Conservation (phyloP, 768 basidiomycete species). For the Mycena vulgaris region DNA sequence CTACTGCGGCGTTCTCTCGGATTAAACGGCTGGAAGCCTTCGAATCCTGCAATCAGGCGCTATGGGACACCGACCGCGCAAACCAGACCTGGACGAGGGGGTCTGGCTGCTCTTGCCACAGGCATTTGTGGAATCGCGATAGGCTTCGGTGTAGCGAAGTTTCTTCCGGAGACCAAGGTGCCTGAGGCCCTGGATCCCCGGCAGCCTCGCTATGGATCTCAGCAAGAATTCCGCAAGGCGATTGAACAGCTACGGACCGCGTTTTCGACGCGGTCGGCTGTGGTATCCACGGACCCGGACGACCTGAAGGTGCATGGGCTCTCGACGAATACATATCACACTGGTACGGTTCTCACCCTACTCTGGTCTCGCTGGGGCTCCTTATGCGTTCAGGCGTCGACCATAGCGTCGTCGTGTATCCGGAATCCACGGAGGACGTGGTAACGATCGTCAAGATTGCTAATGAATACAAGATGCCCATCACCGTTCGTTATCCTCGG, state of each 20-base stretch:
- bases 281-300: slow-evolving; percentile 25
- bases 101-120: background rate
- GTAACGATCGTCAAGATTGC: slow-evolving; percentile 76
- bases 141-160: slow-evolving; percentile 17
- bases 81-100: background rate
- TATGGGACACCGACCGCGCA: background rate
- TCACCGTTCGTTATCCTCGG: slow-evolving; percentile 53
- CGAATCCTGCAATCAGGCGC: background rate
- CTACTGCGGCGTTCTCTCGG: background rate
- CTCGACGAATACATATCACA: slow-evolving; percentile 29
- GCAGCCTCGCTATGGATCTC: slow-evolving; percentile 12
- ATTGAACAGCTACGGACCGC: slow-evolving; percentile 9
- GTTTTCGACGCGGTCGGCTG: slow-evolving; percentile 4
- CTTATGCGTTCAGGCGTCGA: slow-evolving; percentile 49
- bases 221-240: slow-evolving; percentile 16
- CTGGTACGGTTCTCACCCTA: background rate
- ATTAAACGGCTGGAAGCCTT: background rate
- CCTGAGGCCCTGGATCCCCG: background rate
- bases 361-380: too few relatives aligned
- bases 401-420: slow-evolving; percentile 78
- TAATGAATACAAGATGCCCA: slow-evolving; percentile 80
- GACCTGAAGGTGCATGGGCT: slow-evolving; percentile 25
- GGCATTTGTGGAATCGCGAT: slow-evolving; percentile 29
- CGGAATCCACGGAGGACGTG: slow-evolving; percentile 84
- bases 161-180: background rate